Base-by-base conservation (phyloP, 2,329 filamentous ascomycete species). In the Didymosphaeria variabile region DNA sequence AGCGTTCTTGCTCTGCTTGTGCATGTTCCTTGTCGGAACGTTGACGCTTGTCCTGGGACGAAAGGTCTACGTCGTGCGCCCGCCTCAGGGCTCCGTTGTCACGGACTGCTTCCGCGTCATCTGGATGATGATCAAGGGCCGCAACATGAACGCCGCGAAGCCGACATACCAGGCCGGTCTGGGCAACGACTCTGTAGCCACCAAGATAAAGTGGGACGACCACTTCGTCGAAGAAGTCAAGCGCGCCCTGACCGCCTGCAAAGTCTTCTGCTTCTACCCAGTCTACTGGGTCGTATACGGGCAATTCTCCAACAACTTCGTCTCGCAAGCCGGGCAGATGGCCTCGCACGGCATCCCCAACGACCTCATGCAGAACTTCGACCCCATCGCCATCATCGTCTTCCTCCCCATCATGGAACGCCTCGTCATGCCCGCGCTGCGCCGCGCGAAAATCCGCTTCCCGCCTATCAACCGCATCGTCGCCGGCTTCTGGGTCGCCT, bases 151-250 rank as follows among this genome's bases (percentile, higher is more conserved):
- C 56, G 89, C 87, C 0, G 82, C 90, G 60, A 92, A 91, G 79
- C 89, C 88, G 3, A 86, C 85, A 5, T 88, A 86, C 81, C 87
- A 88, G 58, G 82, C 81, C 19, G 85, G 82, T 60, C 79, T 87
- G 62, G 82, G 85, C 59, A 71, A 34, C 17, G 38, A 67, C 42
- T 81, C 74, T 64, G 73, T 70, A 7, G 73, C 77, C 62, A 34
- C 36, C 3, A 32, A 44, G 38, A 67, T 77, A 10, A 76, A 87
- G 29, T 92, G 90, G 88, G 85, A 90, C 61, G 89, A 91, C 70
- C 85, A 88, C 71, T 92, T 92, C 67, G 83, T 92, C 57, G 89
- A 91, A 2, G 90, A 92, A 72, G 82, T 92, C 57, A 90, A 90
- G 82, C 88, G 90, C 67, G 85, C 85, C 2, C 78, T 88, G 5